Evolutionary conservation across 345 rosid species (phyloP), one percentile per base, ranked within the genome.

Genomic region (Sapria himalayana): DNA sequence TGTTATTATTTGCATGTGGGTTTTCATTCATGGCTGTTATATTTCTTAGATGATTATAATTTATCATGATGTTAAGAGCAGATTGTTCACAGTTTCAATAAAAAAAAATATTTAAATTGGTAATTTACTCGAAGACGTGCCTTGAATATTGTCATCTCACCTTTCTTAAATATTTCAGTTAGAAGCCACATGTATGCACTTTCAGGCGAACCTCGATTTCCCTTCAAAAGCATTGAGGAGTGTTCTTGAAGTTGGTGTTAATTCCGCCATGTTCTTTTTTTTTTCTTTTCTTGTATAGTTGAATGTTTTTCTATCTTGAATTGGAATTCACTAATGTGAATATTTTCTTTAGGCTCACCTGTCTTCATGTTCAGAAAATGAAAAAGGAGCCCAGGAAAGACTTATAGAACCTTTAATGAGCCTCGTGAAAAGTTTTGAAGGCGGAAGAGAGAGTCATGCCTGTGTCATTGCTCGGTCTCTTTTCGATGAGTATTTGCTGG

Each of bases 361-460:
- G 37, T 65, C 68, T 19, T 64, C 77, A 50, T 77, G 72, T 55
- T 58, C 79, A 25, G 93, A 77, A 20, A 91, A 77, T 58, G 99
- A 84, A 59, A 77, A 66, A 41, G 86, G 72, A 41, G 70, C 95
- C 32, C 80, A 63, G 51, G 95, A 91, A 73, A 79, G 99, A 79
- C 95, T 91, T 61, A 52, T 91, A 41, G 99, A 91, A 64, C 99
- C 99, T 51, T 51, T 84, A 59, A 55, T 74, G 86, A 77, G 78
- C 56, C 76, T 91, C 46, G 95, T 74, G 21, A 91, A 84, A 63
- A 82, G 95, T 12, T 84, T 79, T 46, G 99, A 91, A 54, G 99
- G 99, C 57, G 99, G 99, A 46, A 70, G 99, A 66, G 95, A 91
- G 61, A 73, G 93, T 46, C 99, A 91, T 68, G 99, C 99, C 63